A percentile compares a stretch with the other conserved stretches of the same genome.
These are phyloP conservation scores for Plasmodium sp. DNA, from an alignment of 169 alveolate species.

Conservation along the genomic window DNA sequence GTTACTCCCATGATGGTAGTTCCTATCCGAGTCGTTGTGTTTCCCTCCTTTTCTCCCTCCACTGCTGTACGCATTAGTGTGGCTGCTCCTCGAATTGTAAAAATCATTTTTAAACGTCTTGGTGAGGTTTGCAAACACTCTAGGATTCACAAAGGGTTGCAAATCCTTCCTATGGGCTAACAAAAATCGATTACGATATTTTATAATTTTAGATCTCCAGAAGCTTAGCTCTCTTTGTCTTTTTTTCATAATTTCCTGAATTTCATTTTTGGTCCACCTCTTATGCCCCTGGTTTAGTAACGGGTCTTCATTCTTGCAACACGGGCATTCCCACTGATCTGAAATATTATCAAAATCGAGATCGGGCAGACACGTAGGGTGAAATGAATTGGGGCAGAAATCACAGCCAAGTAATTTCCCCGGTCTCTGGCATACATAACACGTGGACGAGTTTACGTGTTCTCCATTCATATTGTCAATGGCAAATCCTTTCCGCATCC, in stretches of 20 bases:
- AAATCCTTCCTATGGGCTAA: constrained; percentile 87
- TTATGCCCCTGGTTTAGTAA: constrained; percentile 90
- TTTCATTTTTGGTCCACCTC: constrained; percentile 89
- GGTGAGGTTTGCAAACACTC: constrained; percentile 81
- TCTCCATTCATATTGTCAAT: constrained; percentile 82
- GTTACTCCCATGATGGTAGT: constrained; percentile 4
- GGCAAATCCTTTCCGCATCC: constrained; percentile 80
- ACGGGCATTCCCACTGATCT: constrained; percentile 94
- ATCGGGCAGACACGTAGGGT: constrained; percentile 89
- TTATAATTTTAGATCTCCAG: constrained; percentile 85
- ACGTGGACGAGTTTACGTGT: constrained; percentile 88
- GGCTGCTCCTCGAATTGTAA: constrained; percentile 21
- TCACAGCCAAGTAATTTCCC: constrained; percentile 93
- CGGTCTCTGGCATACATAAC: constrained; percentile 92
- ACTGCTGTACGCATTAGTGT: background rate
- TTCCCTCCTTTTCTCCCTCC: background rate
- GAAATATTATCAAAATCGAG: constrained; percentile 89
- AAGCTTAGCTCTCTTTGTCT: constrained; percentile 84
- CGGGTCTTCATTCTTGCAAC: constrained; percentile 92
- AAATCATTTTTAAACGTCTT: constrained; percentile 77
- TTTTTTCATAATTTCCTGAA: constrained; percentile 86
- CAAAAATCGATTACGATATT: constrained; percentile 86
- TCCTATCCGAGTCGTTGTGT: constrained; percentile 4
- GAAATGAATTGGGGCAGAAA: constrained; percentile 92
- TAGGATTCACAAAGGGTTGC: constrained; percentile 86